Evolutionary conservation across 129 eudicot species (phyloP), one percentile per base, ranked within the genome.

Genomic region (Deinandra increscens): DNA sequence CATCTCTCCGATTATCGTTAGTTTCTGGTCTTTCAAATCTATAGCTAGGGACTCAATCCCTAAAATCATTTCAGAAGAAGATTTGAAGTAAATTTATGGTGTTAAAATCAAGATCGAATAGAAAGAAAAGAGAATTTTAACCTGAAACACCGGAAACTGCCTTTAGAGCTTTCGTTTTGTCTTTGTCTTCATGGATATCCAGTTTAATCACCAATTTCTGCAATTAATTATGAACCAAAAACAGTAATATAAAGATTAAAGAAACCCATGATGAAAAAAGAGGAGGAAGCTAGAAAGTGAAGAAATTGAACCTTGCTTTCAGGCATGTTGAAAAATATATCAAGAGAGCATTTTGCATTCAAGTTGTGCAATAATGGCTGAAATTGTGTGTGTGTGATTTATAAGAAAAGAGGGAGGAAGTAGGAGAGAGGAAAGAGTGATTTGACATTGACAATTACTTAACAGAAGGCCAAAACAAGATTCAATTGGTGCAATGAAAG

Each of bases 1-100:
- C 43, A 80, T 41, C 54, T 80, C 84, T 3, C 84, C 84, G 13
- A 75, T 29, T 12, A 80, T 46, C 1, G 84, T 80, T 37, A 80
- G 15, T 39, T 75, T 80, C 59, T 50, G 9, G 39, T 70, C 81
- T 55, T 80, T 80, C 77, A 54, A 63, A 78, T 80, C 75, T 38
- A 37, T 51, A 5, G 76, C 66, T 0, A 80, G 3, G 6, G 84
- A 69, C 55, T 63, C 76, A 17, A 54, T 22, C 60, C 60, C 60
- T 54, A 4, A 20, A 54, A 22, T 10, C 6, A 11, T 67, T 67
- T 19, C 4, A 14, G 1, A 7, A 4, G 5, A 55, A 10, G 17
- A 1, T 0, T 55, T 55, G 10, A 0, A 3, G 7, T 36, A 36
- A 55, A 12, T 20, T 54, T 55, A 55, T 10, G 61, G 6, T 55